Evolutionary conservation across 352 stramenopile genomes (phyloP).

Genomic region (Globisporangium cystogenes): DNA sequence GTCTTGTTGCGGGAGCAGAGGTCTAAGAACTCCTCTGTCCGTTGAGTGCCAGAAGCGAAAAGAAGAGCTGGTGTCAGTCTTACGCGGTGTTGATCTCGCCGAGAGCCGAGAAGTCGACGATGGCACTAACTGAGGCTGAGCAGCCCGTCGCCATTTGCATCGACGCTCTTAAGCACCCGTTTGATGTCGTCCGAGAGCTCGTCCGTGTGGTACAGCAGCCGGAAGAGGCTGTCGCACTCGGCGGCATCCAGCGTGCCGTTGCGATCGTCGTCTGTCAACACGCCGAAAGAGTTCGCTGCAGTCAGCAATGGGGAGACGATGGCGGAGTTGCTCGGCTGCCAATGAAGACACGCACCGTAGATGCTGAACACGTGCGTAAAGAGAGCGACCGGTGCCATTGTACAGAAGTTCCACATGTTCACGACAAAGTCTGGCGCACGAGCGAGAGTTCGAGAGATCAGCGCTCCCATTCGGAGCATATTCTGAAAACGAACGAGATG

Average conservation of each 20-base stretch:
- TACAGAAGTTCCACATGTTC: constrained; percentile 61
- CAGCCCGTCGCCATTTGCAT: constrained; percentile 22
- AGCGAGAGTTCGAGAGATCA: not conserved
- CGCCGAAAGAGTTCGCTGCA: too few species aligned
- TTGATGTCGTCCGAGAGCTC: constrained; percentile 29
- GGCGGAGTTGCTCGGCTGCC: too few species aligned
- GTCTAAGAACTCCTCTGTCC: constrained; percentile 30
- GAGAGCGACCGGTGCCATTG: constrained; percentile 33
- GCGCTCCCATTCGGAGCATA: not conserved
- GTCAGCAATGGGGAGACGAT: too few species aligned
- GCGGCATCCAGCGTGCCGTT: constrained; percentile 34
- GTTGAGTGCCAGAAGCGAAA: not conserved
- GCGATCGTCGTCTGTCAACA: constrained; percentile 42
- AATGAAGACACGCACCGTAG: constrained; percentile 22
- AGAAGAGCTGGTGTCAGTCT: not conserved
- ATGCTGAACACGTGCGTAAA: constrained; percentile 36
- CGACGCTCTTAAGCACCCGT: constrained; percentile 26
- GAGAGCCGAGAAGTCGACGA: not conserved
- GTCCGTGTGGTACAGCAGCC: constrained; percentile 40
- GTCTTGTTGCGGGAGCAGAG: constrained; percentile 31
- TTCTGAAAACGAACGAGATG: not conserved
- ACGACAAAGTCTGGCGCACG: constrained; percentile 35
- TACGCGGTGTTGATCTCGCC: not conserved
- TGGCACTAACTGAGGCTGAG: constrained; percentile 19
- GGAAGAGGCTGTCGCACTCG: constrained; percentile 49